Percentiles rank a stretch among this genome's conserved stretches.
These are phyloP conservation scores for Neurospora sp. DNA, from an alignment of 495 filamentous ascomycete species.

Conservation along the genomic window DNA sequence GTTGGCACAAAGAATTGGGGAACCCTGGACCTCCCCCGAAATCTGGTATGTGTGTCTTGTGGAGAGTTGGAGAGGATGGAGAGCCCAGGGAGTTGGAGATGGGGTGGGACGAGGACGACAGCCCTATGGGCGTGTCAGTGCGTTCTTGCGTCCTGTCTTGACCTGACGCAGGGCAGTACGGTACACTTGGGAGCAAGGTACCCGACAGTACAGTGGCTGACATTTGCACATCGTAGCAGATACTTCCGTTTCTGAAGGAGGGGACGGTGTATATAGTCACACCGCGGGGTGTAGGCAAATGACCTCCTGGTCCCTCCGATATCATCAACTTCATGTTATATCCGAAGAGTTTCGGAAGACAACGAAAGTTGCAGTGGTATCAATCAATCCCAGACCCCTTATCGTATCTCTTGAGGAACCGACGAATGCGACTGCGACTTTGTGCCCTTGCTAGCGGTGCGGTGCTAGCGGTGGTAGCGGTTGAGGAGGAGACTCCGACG, in stretches of 20 bases:
- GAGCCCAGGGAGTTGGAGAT: neutral
- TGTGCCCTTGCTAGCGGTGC: neutral
- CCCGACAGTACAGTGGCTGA: neutral
- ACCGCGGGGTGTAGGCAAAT: neutral
- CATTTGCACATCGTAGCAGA: neutral
- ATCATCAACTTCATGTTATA: neutral
- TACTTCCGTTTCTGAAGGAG: neutral
- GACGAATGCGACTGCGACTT: neutral
- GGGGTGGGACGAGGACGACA: neutral
- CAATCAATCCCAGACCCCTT: neutral
- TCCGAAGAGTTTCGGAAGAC: neutral
- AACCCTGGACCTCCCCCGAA: neutral
- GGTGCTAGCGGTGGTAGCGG: neutral
- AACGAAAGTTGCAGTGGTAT: neutral
- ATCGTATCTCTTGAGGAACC: neutral
- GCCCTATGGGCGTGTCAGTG: neutral
- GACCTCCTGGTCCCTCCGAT: neutral
- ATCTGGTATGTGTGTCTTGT: neutral
- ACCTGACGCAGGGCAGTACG: neutral
- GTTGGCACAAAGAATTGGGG: neutral
- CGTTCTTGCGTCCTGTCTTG: neutral
- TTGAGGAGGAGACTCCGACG: neutral
- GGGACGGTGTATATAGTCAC: neutral
- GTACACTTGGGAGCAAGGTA: neutral
- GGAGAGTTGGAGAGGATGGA: neutral